A percentile compares a stretch with the other conserved stretches of the same genome.
phyloP scores from a whole-genome alignment of 2,329 filamentous ascomycete genomes.

The Colletotrichum sp. region DNA sequence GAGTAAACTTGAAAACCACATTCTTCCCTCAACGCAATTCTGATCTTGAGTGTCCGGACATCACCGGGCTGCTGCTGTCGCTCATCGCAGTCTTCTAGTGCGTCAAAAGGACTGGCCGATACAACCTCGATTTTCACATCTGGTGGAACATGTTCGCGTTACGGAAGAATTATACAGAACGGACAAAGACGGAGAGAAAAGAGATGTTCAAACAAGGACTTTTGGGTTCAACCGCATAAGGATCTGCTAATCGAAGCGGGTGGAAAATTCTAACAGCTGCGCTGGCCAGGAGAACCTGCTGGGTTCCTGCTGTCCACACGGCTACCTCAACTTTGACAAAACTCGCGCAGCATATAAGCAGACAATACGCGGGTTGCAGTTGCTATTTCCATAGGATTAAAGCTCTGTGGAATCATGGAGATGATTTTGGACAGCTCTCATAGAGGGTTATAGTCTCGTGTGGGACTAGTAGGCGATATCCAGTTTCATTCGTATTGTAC shows the following conservation, averaged over 20 bases:
- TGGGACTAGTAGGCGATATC: neutral
- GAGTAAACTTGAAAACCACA: fast-evolving
- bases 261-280: fast-evolving
- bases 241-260: neutral
- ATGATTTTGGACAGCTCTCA: neutral
- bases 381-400: too few relatives aligned
- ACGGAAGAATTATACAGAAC: too few relatives aligned
- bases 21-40: fast-evolving
- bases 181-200: too few relatives aligned
- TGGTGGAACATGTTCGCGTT: neutral
- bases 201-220: too few relatives aligned
- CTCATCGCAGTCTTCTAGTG: too few relatives aligned
- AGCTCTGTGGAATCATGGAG: neutral
- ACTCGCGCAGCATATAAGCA: fast-evolving
- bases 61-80: neutral
- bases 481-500: neutral
- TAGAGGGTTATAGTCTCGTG: neutral
- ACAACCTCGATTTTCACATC: too few relatives aligned
- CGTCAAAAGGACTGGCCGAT: too few relatives aligned
- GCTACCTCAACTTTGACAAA: neutral
- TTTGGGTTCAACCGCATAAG: too few relatives aligned
- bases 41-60: fast-evolving
- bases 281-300: neutral
- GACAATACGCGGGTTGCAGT: fast-evolving
- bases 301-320: neutral